These are phyloP conservation scores for Coriolopsis trogii DNA, from an alignment of 1,284 basidiomycete species.

Conservation along the genomic window DNA sequence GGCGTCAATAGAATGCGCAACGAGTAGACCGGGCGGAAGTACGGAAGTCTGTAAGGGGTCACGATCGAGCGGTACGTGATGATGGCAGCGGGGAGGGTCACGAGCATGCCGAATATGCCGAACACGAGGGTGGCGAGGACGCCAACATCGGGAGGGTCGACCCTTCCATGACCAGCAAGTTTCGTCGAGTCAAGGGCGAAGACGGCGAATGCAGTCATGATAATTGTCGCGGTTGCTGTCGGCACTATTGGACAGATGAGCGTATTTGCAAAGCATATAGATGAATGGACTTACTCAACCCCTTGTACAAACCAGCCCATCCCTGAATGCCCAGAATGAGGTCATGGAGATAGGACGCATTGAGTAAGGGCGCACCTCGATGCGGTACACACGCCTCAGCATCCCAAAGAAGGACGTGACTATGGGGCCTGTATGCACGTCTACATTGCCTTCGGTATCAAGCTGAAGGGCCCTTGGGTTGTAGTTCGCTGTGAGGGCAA, in stretches of 20 bases:
- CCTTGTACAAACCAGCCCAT: constrained; percentile 82
- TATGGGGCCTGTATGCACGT: constrained; percentile 75
- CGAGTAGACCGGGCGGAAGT: constrained; percentile 60
- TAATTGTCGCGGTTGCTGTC: constrained; percentile 61
- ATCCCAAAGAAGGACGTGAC: constrained; percentile 69
- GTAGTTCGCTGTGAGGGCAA: constrained; percentile 59
- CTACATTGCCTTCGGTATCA: constrained; percentile 75
- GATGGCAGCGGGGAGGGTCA: constrained; percentile 80
- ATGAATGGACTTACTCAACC: constrained; percentile 59
- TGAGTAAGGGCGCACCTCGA: constrained; percentile 59
- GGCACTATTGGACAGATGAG: constrained; percentile 55
- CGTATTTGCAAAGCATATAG: not conserved
- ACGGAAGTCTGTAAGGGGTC: constrained; percentile 82
- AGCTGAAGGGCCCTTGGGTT: constrained; percentile 84
- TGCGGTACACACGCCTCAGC: constrained; percentile 70
- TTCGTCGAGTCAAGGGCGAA: constrained; percentile 55
- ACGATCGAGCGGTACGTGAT: constrained; percentile 87
- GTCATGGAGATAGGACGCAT: not conserved
- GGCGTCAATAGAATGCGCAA: constrained; percentile 79
- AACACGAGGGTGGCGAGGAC: constrained; percentile 66
- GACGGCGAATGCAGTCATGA: constrained; percentile 61
- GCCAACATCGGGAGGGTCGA: constrained; percentile 72
- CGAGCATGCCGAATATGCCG: constrained; percentile 67
- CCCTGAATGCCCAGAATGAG: constrained; percentile 47
- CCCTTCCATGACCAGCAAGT: constrained; percentile 63